Evolutionary conservation across 1,284 basidiomycete species (phyloP).

Genomic region (Phellinidium pouzarii): DNA sequence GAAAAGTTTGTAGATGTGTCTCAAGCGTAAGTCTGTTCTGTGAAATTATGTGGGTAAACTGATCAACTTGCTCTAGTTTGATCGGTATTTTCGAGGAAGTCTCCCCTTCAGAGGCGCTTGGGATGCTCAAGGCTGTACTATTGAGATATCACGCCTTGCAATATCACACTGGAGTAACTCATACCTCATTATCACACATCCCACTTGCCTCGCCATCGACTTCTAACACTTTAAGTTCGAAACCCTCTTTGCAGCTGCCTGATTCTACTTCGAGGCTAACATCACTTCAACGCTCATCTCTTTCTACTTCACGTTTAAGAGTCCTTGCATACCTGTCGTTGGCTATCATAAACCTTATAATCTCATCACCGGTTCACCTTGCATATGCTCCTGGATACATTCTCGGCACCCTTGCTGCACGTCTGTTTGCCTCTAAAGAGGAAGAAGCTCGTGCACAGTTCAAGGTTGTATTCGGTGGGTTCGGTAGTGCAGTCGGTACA

Average conservation of each 20-base stretch:
- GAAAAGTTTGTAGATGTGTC: constrained; percentile 47
- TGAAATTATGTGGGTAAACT: neutral
- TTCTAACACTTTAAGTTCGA: constrained; percentile 24
- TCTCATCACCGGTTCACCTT: constrained; percentile 34
- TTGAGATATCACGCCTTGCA: constrained; percentile 56
- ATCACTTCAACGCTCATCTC: constrained; percentile 34
- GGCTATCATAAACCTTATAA: constrained; percentile 41
- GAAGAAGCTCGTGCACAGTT: constrained; percentile 44
- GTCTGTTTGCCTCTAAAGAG: constrained; percentile 39
- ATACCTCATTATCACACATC: constrained; percentile 38
- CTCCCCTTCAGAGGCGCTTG: constrained; percentile 23
- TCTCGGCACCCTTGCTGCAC: constrained; percentile 33
- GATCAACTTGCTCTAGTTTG: constrained; percentile 27
- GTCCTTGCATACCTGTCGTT: constrained; percentile 34
- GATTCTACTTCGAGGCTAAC: constrained; percentile 33
- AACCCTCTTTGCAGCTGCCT: neutral
- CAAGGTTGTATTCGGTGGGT: constrained; percentile 38
- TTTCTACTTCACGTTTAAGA: constrained; percentile 35
- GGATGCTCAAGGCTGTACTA: constrained; percentile 37
- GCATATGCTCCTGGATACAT: constrained; percentile 42
- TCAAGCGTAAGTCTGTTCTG: constrained; percentile 45
- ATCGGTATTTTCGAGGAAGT: constrained; percentile 35
- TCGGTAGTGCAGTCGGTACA: constrained; percentile 10
- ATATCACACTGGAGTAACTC: constrained; percentile 44
- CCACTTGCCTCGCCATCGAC: constrained; percentile 26